Percentiles rank a stretch among this genome's conserved stretches.
phyloP scores from a whole-genome alignment of 208 protist genomes.

The Leishmania tarentolae region DNA sequence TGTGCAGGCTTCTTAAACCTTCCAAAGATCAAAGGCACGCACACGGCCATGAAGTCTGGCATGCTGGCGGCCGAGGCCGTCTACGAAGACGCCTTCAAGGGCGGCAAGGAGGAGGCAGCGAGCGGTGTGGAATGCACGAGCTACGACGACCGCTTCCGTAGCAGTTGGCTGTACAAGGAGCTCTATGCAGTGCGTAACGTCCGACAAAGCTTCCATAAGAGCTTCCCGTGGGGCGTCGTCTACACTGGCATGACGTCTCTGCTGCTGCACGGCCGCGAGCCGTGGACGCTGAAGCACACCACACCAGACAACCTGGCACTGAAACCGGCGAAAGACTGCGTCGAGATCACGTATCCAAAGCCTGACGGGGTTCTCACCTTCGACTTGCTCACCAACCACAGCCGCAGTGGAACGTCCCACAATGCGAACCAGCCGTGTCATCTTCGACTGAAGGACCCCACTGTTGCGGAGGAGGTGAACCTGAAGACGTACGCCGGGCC shows the following conservation, averaged over 20 bases:
- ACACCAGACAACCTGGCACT: constrained; percentile 71
- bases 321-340: constrained; percentile 74
- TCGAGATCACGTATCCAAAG: constrained; percentile 96
- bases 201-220: constrained; percentile 89
- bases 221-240: constrained; percentile 77
- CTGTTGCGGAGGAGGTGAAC: constrained; percentile 86
- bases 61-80: constrained; percentile 91
- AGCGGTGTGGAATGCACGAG: constrained; percentile 59
- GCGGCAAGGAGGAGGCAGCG: constrained; percentile 49
- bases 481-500: constrained; percentile 91
- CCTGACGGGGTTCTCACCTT: constrained; percentile 96
- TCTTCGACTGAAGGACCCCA: constrained; percentile 81
- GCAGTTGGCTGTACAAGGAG: constrained; percentile 95
- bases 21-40: constrained; percentile 98
- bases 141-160: constrained; percentile 85
- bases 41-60: constrained; percentile 97
- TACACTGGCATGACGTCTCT: constrained; percentile 87
- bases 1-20: constrained; percentile 98
- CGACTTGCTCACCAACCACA: constrained; percentile 96
- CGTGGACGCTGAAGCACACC: constrained; percentile 91
- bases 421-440: constrained; percentile 96
- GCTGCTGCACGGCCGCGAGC: constrained; percentile 82
- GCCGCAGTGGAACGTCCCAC: constrained; percentile 95
- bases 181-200: constrained; percentile 95
- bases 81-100: constrained; percentile 71